phyloP scores from a whole-genome alignment of 2,329 filamentous ascomycete species.

The Lachnellula hyalina region DNA sequence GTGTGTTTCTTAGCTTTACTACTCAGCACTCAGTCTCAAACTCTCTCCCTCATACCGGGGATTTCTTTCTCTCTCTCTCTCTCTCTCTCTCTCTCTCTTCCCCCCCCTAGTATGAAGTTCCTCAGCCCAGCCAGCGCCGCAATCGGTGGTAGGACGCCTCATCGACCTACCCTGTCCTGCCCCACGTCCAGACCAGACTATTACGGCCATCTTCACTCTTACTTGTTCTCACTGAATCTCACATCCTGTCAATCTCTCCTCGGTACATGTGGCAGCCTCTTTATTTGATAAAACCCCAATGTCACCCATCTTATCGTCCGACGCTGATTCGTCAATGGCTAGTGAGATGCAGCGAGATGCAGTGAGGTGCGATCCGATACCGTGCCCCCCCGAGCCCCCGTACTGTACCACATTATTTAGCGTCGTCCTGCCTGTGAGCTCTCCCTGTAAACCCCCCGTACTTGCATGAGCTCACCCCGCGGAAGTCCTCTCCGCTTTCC shows the following conservation, averaged over 20 bases:
- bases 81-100: background rate
- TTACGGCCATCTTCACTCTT: background rate
- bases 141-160: background rate
- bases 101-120: background rate
- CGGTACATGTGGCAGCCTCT: background rate
- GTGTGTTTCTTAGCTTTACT: background rate
- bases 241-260: background rate
- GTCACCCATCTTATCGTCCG: constrained; percentile 23
- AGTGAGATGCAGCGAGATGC: too few species aligned
- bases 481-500: too few species aligned
- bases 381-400: too few species aligned
- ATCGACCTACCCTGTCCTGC: background rate
- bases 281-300: constrained; percentile 21
- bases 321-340: constrained; percentile 16
- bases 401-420: too few species aligned
- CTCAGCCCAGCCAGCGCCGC: background rate
- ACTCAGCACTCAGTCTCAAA: background rate
- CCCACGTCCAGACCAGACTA: background rate
- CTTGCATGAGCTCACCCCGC: too few species aligned
- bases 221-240: background rate
- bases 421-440: too few species aligned
- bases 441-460: too few species aligned
- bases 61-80: background rate
- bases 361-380: too few species aligned
- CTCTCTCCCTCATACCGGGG: background rate